Evolutionary conservation across 202 grass and related monocot species (phyloP), one percentile per base, ranked within the genome.

Genomic region (Brachypodium distachyon): DNA sequence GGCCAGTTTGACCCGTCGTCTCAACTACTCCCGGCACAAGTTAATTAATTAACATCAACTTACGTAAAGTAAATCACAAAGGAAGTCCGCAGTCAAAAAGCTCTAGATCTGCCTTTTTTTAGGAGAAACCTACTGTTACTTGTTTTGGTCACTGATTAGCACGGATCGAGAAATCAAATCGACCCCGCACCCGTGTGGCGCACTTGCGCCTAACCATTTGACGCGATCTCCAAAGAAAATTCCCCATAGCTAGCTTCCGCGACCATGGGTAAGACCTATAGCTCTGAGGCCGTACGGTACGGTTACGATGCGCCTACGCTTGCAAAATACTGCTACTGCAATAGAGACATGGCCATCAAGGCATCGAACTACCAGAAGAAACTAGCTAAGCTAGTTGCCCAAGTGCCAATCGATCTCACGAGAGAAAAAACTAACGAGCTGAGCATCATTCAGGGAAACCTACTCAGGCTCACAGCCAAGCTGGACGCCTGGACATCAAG

Each of bases 81-180:
- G 58, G 28, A 46, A 65, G 28, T 26, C 39, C 60, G 18, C 21
- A 23, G 70, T 71, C 81, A 71, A 81, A 87, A 88, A 63, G 38
- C 48, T 74, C 75, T 16, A 79, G 70, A 80, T 84, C 81, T 74
- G 42, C 69, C n/a, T n/a, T n/a, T n/a, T n/a, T n/a, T n/a, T n/a
- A n/a, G n/a, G n/a, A n/a, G n/a, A n/a, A n/a, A n/a, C n/a, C n/a
- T n/a, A n/a, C n/a, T n/a, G n/a, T n/a, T n/a, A n/a, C n/a, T 6
- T 61, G 17, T 57, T 55, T 26, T 31, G 12, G 47, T 52, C 22
- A 13, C 0, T 14, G 26, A 9, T 60, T 8, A 33, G 1, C 23
- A 41, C 12, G 62, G 60, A 66, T 26, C 6, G 63, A 42, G 48
- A 82, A 18, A 33, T 50, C 58, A 18, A 47, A 46, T 67, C 62